Conservation (phyloP, 306 rosid species). For the Spatholobus suberectus region DNA sequence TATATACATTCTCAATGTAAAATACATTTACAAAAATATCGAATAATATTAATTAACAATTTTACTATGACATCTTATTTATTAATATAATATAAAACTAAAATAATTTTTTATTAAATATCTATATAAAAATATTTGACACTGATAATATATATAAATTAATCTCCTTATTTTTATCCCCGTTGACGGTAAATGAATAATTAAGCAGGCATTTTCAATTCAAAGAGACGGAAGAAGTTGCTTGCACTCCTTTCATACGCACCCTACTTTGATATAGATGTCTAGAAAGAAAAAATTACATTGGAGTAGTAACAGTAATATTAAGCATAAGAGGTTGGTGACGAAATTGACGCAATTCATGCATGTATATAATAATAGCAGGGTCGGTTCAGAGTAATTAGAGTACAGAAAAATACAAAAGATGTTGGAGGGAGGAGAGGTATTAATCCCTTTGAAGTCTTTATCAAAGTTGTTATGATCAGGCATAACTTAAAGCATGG, state of each 20-base stretch:
- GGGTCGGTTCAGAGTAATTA: background rate
- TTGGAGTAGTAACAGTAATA: background rate
- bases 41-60: no score
- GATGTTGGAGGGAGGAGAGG: background rate
- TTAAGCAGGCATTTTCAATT: background rate
- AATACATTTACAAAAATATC: no score
- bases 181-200: no score
- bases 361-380: background rate
- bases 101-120: no score
- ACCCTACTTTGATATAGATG: background rate
- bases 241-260: background rate
- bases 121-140: no score
- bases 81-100: no score
- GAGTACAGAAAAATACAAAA: slow-evolving; percentile 6
- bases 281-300: background rate
- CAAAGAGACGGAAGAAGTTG: background rate
- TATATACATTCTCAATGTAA: no score
- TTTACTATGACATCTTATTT: no score
- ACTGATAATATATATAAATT: no score
- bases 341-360: background rate
- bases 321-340: background rate
- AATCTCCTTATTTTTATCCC: no score
- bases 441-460: background rate
- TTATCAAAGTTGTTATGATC: slow-evolving; percentile 35
- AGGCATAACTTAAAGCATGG: slow-evolving; percentile 36